phyloP scores from a whole-genome alignment of 2,329 filamentous ascomycete species.

The Periconia sp. region DNA sequence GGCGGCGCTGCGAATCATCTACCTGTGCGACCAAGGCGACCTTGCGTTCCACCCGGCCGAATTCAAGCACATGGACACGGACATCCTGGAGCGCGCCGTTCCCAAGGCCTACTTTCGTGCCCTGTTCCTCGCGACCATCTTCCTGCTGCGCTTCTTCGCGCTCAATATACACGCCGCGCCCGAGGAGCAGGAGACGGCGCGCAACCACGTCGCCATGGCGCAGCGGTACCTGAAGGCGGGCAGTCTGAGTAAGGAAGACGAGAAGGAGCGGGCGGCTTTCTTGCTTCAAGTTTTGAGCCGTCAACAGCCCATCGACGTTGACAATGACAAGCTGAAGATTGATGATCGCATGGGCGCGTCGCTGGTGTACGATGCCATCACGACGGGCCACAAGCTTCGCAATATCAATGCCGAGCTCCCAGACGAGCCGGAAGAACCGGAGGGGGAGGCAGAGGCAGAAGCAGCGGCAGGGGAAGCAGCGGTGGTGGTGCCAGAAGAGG shows the following conservation, averaged over 20 bases:
- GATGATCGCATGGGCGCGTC: slow-evolving; percentile 24
- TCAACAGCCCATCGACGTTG: slow-evolving; percentile 18
- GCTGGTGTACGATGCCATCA: slow-evolving; percentile 21
- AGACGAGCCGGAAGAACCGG: slow-evolving; percentile 3
- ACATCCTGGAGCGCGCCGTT: slow-evolving; percentile 10
- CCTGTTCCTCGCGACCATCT: slow-evolving; percentile 18
- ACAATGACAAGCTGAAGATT: slow-evolving; percentile 16
- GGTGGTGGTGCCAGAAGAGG: background rate
- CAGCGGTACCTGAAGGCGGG: slow-evolving; percentile 18
- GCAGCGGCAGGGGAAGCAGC: background rate
- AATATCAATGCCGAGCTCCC: slow-evolving; percentile 10
- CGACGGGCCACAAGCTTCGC: slow-evolving; percentile 17
- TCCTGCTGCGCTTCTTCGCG: slow-evolving; percentile 25
- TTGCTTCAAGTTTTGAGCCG: slow-evolving; percentile 18
- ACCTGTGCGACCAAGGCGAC: slow-evolving; percentile 18
- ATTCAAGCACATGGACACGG: slow-evolving; percentile 7
- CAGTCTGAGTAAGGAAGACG: slow-evolving; percentile 12
- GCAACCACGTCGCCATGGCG: slow-evolving; percentile 25
- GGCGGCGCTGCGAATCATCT: slow-evolving; percentile 19
- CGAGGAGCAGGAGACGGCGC: slow-evolving; percentile 24
- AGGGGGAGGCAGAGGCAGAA: background rate
- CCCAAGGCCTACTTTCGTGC: slow-evolving; percentile 23
- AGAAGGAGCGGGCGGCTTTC: slow-evolving; percentile 13
- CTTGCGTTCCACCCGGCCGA: slow-evolving; percentile 13
- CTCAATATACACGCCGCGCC: slow-evolving; percentile 18